phyloP scores from a whole-genome alignment of 2,329 filamentous ascomycete species.

The Simplicillium aogashimaense region DNA sequence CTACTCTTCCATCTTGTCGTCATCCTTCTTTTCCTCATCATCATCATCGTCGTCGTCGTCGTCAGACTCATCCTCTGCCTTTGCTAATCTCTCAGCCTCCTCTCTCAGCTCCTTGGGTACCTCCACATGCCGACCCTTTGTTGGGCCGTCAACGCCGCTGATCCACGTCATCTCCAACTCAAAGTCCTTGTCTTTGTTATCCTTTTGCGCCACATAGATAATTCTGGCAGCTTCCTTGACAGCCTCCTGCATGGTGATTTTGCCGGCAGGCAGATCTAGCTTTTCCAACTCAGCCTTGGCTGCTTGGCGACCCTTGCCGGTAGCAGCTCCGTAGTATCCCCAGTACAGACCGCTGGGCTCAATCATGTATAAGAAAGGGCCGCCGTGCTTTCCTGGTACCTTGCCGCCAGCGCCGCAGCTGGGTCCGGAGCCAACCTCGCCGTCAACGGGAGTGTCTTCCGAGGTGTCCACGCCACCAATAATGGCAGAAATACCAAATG shows the following conservation, averaged over 20 bases:
- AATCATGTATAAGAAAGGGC: conserved; percentile 96
- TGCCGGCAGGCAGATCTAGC: conserved; percentile 72
- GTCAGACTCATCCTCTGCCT: conserved; percentile 79
- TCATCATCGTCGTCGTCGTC: conserved; percentile 63
- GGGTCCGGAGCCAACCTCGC: conserved; percentile 78
- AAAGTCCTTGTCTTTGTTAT: conserved; percentile 99
- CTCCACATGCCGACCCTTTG: conserved; percentile 85
- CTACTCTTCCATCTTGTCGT: conserved; percentile 88
- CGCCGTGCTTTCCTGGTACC: conserved; percentile 64
- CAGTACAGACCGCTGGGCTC: conserved; percentile 96
- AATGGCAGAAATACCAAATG: conserved; percentile 94
- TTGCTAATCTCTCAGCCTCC: conserved; percentile 87
- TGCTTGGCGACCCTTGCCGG: conserved; percentile 91
- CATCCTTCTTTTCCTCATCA: conserved; percentile 45
- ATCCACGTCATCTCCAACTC: conserved; percentile 99
- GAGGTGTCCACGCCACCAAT: conserved; percentile 90
- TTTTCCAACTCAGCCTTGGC: conserved; percentile 99
- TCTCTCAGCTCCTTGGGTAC: conserved; percentile 85
- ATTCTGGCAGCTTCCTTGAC: conserved; percentile 96
- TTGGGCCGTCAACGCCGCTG: conserved; percentile 73
- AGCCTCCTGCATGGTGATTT: conserved; percentile 71
- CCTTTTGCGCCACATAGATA: conserved; percentile 95
- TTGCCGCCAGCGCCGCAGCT: conserved; percentile 75
- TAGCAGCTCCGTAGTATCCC: conserved; percentile 98
- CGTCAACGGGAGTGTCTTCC: conserved; percentile 75